Conservation (phyloP, 257 asterid species). For the Solanum boliviense region DNA sequence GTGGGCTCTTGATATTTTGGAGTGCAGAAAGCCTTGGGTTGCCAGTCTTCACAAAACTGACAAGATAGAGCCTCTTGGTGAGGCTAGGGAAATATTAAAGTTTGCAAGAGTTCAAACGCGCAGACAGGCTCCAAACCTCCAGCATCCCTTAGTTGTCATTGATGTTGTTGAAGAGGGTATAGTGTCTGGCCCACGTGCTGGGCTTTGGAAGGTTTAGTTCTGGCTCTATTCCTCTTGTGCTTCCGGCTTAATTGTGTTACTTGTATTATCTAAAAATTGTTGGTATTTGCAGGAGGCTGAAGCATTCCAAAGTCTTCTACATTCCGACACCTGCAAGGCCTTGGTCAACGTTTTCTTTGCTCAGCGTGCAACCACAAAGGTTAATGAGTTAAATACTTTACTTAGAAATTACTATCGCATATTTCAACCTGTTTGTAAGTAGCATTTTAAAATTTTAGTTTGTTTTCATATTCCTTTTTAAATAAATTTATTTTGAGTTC, state of each 20-base stretch:
- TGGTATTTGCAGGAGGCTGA: conserved; percentile 69
- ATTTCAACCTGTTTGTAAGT: background rate
- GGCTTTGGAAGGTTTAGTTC: conserved; percentile 72
- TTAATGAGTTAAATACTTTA: conserved; percentile 3
- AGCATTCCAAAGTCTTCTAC: conserved; percentile 66
- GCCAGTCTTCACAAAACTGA: conserved; percentile 72
- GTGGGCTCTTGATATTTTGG: conserved; percentile 90
- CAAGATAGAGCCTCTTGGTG: conserved; percentile 79
- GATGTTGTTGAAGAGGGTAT: conserved; percentile 94
- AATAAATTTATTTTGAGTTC: background rate
- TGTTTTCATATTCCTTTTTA: background rate
- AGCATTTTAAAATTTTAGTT: background rate
- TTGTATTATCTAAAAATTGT: background rate
- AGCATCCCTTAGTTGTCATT: conserved; percentile 81
- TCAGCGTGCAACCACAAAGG: conserved; percentile 97
- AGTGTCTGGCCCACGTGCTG: conserved; percentile 80
- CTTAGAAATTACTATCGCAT: background rate
- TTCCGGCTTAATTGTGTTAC: background rate
- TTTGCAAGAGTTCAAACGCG: conserved; percentile 91
- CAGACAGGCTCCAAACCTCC: conserved; percentile 86
- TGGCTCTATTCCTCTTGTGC: conserved; percentile 2
- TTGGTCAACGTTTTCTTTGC: conserved; percentile 94
- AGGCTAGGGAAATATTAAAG: conserved; percentile 84
- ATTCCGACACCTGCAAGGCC: conserved; percentile 85
- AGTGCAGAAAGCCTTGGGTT: conserved; percentile 68